These are phyloP conservation scores for Geosmithia putterillii DNA, from an alignment of 2,329 filamentous ascomycete genomes.

Conservation along the genomic window DNA sequence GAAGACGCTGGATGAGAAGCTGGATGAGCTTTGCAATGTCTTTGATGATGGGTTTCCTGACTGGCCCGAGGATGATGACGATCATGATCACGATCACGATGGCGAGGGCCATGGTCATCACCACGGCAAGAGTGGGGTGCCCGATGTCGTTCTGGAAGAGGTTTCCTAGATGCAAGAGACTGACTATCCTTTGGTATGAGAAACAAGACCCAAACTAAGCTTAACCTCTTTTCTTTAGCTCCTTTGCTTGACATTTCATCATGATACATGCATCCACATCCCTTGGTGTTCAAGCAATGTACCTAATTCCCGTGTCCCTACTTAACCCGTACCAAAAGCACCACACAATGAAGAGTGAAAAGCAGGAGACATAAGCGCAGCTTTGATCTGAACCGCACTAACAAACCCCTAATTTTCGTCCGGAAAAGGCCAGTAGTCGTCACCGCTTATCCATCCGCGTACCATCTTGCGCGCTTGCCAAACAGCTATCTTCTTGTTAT, in stretches of 20 bases:
- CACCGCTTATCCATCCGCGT: constrained; percentile 11
- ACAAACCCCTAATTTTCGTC: constrained; percentile 10
- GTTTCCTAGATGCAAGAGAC: background rate
- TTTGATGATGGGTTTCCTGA: constrained; percentile 50
- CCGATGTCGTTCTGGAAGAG: background rate
- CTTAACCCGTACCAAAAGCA: background rate
- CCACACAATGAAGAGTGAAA: background rate
- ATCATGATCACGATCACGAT: constrained; percentile 4
- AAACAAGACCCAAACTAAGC: background rate
- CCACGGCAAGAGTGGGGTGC: background rate
- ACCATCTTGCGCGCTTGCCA: constrained; percentile 14
- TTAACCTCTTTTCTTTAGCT: too few species aligned
- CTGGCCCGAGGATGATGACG: constrained; percentile 31
- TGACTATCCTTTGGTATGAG: too few species aligned
- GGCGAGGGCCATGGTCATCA: background rate
- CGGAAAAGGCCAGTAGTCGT: background rate
- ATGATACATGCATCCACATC: too few species aligned
- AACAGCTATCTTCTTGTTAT: constrained; percentile 18
- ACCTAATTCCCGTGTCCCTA: background rate
- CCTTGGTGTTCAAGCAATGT: background rate
- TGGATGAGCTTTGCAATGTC: constrained; percentile 30
- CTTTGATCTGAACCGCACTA: constrained; percentile 7
- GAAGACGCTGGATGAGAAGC: constrained; percentile 22
- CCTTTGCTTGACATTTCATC: too few species aligned
- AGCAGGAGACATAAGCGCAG: constrained; percentile 4